phyloP scores from a whole-genome alignment of 176 grass and related monocot genomes.

The Typha latifolia region DNA sequence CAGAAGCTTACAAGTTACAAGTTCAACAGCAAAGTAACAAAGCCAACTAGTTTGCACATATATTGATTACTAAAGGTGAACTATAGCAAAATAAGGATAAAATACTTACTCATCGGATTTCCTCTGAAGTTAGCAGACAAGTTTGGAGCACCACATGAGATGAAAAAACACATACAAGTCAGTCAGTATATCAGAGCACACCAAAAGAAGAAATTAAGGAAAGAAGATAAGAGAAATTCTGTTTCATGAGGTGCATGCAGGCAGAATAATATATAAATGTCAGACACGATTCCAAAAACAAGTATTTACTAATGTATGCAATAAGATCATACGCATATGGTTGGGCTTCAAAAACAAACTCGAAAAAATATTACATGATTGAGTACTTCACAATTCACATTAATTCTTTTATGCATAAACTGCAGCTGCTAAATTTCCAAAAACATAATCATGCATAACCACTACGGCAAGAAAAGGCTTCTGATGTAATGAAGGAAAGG shows the following conservation, averaged over 20 bases:
- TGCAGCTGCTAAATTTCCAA: no score
- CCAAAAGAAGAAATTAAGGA: neutral
- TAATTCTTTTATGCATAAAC: neutral
- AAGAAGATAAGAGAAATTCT: neutral
- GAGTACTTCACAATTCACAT: neutral
- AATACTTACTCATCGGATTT: slow-evolving; percentile 96
- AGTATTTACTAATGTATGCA: neutral
- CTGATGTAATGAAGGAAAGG: no score
- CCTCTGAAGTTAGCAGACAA: slow-evolving; percentile 52
- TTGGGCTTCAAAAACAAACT: neutral
- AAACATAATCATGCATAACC: no score
- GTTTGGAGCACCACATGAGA: slow-evolving; percentile 30
- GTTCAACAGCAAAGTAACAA: neutral
- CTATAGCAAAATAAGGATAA: slow-evolving; percentile 16
- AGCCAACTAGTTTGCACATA: no score
- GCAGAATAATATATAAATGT: neutral
- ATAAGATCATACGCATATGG: neutral
- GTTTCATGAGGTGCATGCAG: neutral
- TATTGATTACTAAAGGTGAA: no score
- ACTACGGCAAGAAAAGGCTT: no score
- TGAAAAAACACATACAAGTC: slow-evolving; percentile 26
- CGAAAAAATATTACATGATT: neutral
- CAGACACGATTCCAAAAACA: neutral
- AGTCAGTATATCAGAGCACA: neutral
- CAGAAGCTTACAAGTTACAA: no score